Conservation (phyloP, 345 rosid species). For the Toxicodendron radicans region DNA sequence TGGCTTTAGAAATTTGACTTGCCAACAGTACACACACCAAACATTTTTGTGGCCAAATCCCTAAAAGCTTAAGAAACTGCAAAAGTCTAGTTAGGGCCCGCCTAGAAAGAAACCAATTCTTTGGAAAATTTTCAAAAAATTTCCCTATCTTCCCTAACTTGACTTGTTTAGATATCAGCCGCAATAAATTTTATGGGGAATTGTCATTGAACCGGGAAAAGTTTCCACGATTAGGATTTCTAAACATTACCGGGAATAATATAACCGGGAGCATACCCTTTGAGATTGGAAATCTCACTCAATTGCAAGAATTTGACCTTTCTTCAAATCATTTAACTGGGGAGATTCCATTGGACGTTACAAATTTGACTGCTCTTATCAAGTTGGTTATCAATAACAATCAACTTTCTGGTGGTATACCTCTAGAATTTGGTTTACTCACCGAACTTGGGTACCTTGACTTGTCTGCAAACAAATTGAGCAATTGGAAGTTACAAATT, state of each 20-base stretch:
- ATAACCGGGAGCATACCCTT: background rate
- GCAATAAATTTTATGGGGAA: background rate
- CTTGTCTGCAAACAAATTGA: background rate
- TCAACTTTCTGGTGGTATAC: background rate
- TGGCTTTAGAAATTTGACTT: no score
- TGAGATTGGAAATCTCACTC: slow-evolving; percentile 15
- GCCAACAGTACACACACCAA: background rate
- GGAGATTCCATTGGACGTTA: slow-evolving; percentile 26
- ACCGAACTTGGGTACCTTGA: background rate
- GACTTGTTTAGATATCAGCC: background rate
- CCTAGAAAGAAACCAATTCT: background rate
- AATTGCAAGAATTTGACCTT: slow-evolving; percentile 20
- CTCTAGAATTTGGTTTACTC: background rate
- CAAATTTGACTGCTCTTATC: slow-evolving; percentile 17
- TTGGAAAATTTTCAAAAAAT: background rate
- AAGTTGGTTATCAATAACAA: slow-evolving; percentile 19
- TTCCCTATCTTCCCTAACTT: background rate
- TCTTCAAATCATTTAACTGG: slow-evolving; percentile 24
- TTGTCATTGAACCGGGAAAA: background rate
- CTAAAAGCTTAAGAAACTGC: slow-evolving; percentile 23
- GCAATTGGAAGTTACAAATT: no score
- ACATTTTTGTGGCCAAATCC: slow-evolving; percentile 16
- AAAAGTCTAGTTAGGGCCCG: background rate
- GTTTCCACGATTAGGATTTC: background rate
- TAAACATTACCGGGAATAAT: background rate